Evolutionary conservation across 306 rosid genomes (phyloP).

Genomic region (Malus fusca): DNA sequence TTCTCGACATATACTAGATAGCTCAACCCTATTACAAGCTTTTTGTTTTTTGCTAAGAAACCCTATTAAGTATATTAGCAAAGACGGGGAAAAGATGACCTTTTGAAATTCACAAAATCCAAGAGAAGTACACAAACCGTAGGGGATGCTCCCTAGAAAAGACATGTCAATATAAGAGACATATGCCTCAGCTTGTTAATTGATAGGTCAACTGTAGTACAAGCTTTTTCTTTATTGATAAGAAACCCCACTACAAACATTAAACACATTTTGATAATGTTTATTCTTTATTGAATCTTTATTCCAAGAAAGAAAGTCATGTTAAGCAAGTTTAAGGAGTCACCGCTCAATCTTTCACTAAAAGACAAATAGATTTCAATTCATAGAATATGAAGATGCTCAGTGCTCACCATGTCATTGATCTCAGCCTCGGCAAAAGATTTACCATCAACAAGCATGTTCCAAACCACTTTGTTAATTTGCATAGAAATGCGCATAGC

Average conservation of each 20-base stretch:
- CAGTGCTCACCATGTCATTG: slow-evolving; percentile 81
- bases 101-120: background rate
- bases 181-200: background rate
- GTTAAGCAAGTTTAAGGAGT: background rate
- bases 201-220: background rate
- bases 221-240: background rate
- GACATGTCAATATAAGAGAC: no score
- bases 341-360: background rate
- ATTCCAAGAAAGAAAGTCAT: background rate
- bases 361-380: background rate
- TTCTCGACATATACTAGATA: no score
- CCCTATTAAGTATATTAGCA: no score
- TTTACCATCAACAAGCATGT: slow-evolving; percentile 98
- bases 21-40: no score
- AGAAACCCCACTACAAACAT: background rate
- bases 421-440: slow-evolving; percentile 97
- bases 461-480: slow-evolving; percentile 91
- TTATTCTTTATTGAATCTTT: background rate
- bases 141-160: no score
- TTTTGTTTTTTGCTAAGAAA: no score
- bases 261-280: background rate
- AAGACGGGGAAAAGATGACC: no score
- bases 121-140: no score
- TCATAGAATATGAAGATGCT: background rate
- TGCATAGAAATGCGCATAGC: slow-evolving; percentile 97